Conservation (phyloP, 768 basidiomycete species). For the Naganishia vaughanmartiniae region DNA sequence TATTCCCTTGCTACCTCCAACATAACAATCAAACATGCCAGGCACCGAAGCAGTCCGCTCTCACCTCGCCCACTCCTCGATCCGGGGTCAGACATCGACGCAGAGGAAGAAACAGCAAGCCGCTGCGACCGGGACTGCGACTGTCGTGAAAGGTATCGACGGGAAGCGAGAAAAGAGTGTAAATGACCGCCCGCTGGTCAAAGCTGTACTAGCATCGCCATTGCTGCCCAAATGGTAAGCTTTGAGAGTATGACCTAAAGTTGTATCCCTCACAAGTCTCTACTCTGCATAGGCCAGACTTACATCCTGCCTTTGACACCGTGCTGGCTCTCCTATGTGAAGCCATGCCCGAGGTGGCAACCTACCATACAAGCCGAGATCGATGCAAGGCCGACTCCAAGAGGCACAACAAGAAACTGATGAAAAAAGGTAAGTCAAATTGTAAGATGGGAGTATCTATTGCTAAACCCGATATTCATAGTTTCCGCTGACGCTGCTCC, state of each 20-base stretch:
- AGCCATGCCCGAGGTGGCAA: constrained; percentile 9
- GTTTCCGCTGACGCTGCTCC: neutral
- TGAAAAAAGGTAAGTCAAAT: neutral
- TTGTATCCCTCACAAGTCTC: neutral
- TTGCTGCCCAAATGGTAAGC: constrained; percentile 23
- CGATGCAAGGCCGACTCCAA: neutral
- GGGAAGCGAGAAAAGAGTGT: constrained; percentile 14
- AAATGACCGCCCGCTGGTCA: constrained; percentile 18
- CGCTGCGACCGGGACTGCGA: neutral
- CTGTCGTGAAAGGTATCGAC: neutral
- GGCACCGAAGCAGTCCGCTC: constrained; percentile 2
- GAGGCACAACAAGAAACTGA: constrained; percentile 1
- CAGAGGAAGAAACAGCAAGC: constrained; percentile 22
- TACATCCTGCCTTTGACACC: neutral
- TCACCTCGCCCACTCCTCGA: constrained; percentile 30
- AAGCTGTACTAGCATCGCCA: constrained; percentile 27
- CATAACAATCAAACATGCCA: neutral
- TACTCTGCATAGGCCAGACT: constrained; percentile 1
- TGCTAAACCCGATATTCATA: neutral
- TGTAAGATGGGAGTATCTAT: neutral
- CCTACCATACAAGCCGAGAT: constrained; percentile 9
- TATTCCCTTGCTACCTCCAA: neutral
- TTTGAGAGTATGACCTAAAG: neutral
- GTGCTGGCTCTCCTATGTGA: constrained; percentile 8
- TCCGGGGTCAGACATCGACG: constrained; percentile 27